phyloP scores from a whole-genome alignment of 805 yeast species.

The Ogataea philodendri region DNA sequence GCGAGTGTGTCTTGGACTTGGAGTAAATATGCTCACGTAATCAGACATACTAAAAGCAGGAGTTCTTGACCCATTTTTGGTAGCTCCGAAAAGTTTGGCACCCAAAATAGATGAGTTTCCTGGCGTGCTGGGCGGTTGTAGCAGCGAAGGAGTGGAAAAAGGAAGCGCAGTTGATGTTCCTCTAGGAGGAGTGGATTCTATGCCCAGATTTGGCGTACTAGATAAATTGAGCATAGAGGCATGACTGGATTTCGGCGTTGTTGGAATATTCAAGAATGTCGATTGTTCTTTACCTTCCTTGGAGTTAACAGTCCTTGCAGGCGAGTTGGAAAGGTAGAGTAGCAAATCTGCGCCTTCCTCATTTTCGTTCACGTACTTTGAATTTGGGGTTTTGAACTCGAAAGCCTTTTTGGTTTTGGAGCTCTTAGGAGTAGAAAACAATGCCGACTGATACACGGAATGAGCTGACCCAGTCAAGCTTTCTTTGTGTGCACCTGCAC shows the following conservation, averaged over 20 bases:
- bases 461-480: constrained; percentile 19
- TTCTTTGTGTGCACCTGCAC: constrained; percentile 20
- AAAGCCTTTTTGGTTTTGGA: constrained; percentile 11
- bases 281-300: constrained; percentile 19
- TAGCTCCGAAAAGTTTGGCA: constrained; percentile 14
- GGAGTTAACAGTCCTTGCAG: constrained; percentile 42
- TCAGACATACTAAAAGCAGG: constrained; percentile 82
- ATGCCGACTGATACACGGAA: constrained; percentile 23
- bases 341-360: constrained; percentile 79
- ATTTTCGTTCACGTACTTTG: constrained; percentile 27
- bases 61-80: constrained; percentile 39
- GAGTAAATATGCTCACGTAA: constrained; percentile 75
- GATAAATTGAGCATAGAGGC: constrained; percentile 19
- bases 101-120: constrained; percentile 9
- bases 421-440: constrained; percentile 35
- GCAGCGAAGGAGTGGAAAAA: constrained; percentile 25
- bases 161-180: constrained; percentile 19
- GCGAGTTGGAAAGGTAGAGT: constrained; percentile 81
- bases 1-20: constrained; percentile 51
- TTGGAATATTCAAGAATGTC: constrained; percentile 25
- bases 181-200: constrained; percentile 31
- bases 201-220: constrained; percentile 22
- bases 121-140: constrained; percentile 23
- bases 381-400: constrained; percentile 34
- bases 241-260: constrained; percentile 30